Percentiles rank a stretch among this genome's conserved stretches.
Conservation (phyloP, 2,329 filamentous ascomycete species). For the Alternaria alternata region DNA sequence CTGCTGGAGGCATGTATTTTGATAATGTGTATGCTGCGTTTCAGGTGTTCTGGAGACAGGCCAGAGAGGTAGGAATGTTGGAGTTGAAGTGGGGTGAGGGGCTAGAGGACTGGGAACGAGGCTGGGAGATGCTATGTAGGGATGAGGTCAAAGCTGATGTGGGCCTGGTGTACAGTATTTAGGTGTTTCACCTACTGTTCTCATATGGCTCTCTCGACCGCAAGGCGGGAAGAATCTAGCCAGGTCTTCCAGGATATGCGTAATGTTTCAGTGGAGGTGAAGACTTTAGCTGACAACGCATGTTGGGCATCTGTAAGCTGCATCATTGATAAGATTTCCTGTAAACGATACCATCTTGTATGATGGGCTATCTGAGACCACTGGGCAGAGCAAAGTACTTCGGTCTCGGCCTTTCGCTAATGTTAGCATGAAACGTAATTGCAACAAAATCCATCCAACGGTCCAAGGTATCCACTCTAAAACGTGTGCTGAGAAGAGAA, state of each 20-base stretch:
- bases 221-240: background rate
- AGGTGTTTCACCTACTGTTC: background rate
- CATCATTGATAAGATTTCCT: background rate
- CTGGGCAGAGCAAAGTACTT: background rate
- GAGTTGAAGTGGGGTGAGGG: conserved; percentile 32
- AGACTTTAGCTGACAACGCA: background rate
- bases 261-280: background rate
- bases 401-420: background rate
- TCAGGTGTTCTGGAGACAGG: background rate
- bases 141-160: conserved; percentile 29
- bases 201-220: background rate
- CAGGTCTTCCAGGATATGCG: background rate
- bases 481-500: conserved; percentile 4
- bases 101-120: conserved; percentile 30
- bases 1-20: conserved; percentile 28
- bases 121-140: conserved; percentile 34
- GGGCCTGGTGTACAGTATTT: conserved; percentile 25
- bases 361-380: background rate
- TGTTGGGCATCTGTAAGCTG: background rate
- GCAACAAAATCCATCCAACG: background rate
- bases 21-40: conserved; percentile 17
- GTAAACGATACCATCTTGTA: background rate
- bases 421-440: background rate
- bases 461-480: conserved; percentile 1
- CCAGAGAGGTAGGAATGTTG: conserved; percentile 22